Conservation (phyloP, 305 asterid genomes). For the Fraxinus nigra region DNA sequence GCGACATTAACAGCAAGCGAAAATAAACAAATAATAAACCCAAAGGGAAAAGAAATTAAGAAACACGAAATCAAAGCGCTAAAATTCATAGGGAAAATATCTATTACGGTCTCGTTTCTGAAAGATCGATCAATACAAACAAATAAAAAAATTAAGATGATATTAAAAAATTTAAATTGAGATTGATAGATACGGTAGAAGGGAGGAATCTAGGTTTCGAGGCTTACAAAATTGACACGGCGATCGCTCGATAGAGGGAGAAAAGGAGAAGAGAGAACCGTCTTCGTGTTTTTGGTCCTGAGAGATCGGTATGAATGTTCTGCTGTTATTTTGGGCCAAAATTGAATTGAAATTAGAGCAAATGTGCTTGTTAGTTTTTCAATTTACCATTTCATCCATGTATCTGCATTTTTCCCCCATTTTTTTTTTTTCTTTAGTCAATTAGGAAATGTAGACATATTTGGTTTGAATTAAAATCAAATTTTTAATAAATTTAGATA, state of each 20-base stretch:
- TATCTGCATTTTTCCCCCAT: neutral
- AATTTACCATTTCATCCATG: neutral
- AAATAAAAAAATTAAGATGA: slow-evolving; percentile 15
- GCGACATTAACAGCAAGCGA: slow-evolving; percentile 22
- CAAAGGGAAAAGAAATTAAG: neutral
- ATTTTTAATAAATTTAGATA: no score
- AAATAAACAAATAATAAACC: slow-evolving; percentile 20
- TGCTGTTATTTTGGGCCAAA: neutral
- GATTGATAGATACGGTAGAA: slow-evolving; percentile 12
- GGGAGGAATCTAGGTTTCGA: slow-evolving; percentile 34
- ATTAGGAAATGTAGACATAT: neutral
- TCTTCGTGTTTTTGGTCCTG: neutral
- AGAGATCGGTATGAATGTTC: neutral
- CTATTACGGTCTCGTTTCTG: slow-evolving; percentile 11
- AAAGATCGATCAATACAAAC: slow-evolving; percentile 28
- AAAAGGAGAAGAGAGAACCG: slow-evolving; percentile 7
- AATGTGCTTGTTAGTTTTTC: neutral
- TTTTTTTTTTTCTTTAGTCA: neutral
- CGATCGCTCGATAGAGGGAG: slow-evolving; percentile 9
- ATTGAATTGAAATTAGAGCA: neutral
- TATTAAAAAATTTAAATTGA: neutral
- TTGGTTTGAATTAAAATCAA: no score
- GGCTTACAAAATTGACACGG: slow-evolving; percentile 28
- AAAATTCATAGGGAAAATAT: slow-evolving; percentile 1
- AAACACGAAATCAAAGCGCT: neutral